Evolutionary conservation across 2,329 filamentous ascomycete genomes (phyloP), one percentile per base, ranked within the genome.

Genomic region (Claviceps sorghi): DNA sequence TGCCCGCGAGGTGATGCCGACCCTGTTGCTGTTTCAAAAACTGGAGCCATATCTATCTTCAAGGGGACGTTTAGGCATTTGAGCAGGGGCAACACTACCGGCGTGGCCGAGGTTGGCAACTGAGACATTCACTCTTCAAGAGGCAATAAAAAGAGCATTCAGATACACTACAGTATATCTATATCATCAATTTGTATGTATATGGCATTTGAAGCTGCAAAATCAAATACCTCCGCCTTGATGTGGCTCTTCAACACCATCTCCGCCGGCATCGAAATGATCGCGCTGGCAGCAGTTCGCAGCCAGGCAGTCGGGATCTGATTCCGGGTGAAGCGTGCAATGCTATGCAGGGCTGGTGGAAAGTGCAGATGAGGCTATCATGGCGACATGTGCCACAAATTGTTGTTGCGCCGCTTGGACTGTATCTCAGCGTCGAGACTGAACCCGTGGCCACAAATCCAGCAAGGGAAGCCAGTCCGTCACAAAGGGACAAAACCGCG

Each of bases 111-210:
- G 40, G 41, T 34, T 36, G 41, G n/a, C 47, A 49, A 7, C 29
- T 53, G 51, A 53, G 41, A 53, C 51, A 53, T 45, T 38, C n/a
- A 46, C 26, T 42, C 51, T 30, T 21, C 30, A 48, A 38, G 17
- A 48, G 46, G 46, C 46, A 34, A 38, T 48, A 38, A 19, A 48
- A 5, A 17, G 32, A 22, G 19, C 13, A 38, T 47, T 34, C n/a
- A 34, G 5, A 43, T 26, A 26, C 17, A n/a, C 15, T 9, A 19
- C 19, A 13, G 34, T 2, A 4, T 15, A 36, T 15, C 1, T 36
- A 36, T 36, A 26, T n/a, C n/a, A n/a, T n/a, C n/a, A 26, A 10
- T 36, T 15, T 15, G 15, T 36, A 15, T 15, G 34, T 26, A 15
- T 22, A 43, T 15, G 4, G 5, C 22, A 17, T 47, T 34, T 11